Conservation (phyloP, 805 yeast species). For the Schizosaccharomyces japonicus region DNA sequence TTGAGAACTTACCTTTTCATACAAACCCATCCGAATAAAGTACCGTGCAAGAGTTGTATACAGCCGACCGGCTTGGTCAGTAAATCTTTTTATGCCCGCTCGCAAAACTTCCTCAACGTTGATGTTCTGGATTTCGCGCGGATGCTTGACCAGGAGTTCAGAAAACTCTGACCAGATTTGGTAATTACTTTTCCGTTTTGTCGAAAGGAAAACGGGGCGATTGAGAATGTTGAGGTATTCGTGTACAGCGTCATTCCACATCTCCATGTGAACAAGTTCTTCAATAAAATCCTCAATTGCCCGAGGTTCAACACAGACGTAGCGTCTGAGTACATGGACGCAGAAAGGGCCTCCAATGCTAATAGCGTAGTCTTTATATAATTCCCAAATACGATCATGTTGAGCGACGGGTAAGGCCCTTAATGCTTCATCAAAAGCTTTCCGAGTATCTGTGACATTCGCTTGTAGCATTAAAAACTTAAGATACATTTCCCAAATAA, state of each 20-base stretch:
- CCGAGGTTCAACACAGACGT: slow-evolving; percentile 13
- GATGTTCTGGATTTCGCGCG: slow-evolving; percentile 9
- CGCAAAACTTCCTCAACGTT: slow-evolving; percentile 19
- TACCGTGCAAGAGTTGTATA: slow-evolving; percentile 26
- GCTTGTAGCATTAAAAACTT: slow-evolving; percentile 19
- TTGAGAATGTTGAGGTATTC: slow-evolving; percentile 18
- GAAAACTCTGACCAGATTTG: slow-evolving; percentile 27
- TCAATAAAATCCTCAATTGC: slow-evolving; percentile 14
- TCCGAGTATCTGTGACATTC: slow-evolving; percentile 20
- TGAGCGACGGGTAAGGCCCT: slow-evolving; percentile 26
- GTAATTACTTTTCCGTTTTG: slow-evolving; percentile 22
- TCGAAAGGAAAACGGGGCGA: slow-evolving; percentile 18
- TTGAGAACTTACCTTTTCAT: background rate
- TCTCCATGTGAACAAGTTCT: slow-evolving; percentile 11
- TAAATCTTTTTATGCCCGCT: slow-evolving; percentile 22
- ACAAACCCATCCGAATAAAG: slow-evolving; percentile 15
- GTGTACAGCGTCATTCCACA: slow-evolving; percentile 13
- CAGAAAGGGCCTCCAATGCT: slow-evolving; percentile 21
- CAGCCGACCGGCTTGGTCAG: slow-evolving; percentile 35
- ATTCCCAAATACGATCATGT: slow-evolving; percentile 32
- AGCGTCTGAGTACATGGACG: slow-evolving; percentile 18
- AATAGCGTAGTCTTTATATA: slow-evolving; percentile 28
- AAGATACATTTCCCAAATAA: slow-evolving; percentile 30
- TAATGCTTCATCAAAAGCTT: slow-evolving; percentile 28
- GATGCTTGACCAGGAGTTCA: slow-evolving; percentile 19